These are phyloP conservation scores for Phalaenopsis aphrodite DNA, from an alignment of 106 monocot species.

Conservation along the genomic window DNA sequence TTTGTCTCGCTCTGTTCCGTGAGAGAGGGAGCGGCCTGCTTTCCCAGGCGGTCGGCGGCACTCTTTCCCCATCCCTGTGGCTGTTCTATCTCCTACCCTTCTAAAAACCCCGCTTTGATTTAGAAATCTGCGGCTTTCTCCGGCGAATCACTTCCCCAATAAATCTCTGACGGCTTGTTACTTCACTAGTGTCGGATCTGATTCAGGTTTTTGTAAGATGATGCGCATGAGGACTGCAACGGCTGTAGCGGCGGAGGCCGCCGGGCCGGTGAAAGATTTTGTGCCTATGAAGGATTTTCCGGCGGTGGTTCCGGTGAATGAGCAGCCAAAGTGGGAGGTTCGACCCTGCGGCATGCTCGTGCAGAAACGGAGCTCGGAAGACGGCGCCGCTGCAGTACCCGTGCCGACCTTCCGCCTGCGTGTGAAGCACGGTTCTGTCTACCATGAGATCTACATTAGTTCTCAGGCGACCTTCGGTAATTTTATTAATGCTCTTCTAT, in stretches of 20 bases:
- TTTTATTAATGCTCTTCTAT: not conserved
- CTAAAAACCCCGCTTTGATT: too few species aligned
- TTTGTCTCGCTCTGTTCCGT: conserved; percentile 4
- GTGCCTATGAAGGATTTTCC: conserved; percentile 12
- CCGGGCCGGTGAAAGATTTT: conserved; percentile 6
- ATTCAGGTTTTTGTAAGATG: conserved; percentile 6
- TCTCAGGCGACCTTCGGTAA: conserved; percentile 79
- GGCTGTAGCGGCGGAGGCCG: not conserved
- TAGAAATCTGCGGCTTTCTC: not conserved
- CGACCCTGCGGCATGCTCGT: conserved; percentile 87
- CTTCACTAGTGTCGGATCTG: not conserved
- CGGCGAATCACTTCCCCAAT: not conserved
- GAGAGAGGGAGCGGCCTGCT: not conserved
- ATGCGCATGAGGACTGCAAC: conserved; percentile 23
- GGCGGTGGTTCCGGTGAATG: conserved; percentile 15
- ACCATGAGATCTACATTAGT: conserved; percentile 81
- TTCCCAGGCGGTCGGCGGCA: conserved; percentile 2
- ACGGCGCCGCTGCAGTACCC: conserved; percentile 8
- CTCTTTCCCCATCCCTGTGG: conserved; percentile 1
- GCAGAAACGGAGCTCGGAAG: conserved; percentile 54
- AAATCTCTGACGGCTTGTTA: not conserved
- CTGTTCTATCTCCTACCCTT: too few species aligned
- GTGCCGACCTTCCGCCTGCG: conserved; percentile 66
- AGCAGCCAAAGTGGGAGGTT: conserved; percentile 62
- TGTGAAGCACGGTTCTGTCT: conserved; percentile 55